Evolutionary conservation across 805 yeast species (phyloP).

Genomic region (Yarrowia porcina): DNA sequence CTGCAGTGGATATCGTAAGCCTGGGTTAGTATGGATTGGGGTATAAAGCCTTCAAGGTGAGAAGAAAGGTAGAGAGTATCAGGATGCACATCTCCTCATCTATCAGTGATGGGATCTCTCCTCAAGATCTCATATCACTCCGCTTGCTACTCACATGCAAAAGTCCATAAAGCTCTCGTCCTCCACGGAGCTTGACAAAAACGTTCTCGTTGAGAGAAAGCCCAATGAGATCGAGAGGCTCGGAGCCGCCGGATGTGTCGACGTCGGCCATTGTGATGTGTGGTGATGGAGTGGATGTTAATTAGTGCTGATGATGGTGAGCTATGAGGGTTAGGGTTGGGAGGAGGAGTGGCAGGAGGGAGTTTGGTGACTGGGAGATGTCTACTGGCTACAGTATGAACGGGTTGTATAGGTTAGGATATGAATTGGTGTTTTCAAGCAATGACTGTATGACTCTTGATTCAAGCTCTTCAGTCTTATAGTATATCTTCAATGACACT

Average conservation of each 20-base stretch:
- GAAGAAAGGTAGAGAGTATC: too few relatives aligned
- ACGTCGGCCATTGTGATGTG: conserved; percentile 25
- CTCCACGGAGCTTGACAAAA: conserved; percentile 86
- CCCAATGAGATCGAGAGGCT: conserved; percentile 88
- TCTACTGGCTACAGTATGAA: too few relatives aligned
- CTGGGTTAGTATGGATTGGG: conserved; percentile 33
- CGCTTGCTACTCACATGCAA: conserved; percentile 58
- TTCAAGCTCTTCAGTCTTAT: too few relatives aligned
- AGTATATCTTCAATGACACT: too few relatives aligned
- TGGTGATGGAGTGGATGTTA: neutral
- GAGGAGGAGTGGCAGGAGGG: neutral
- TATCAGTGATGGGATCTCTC: too few relatives aligned
- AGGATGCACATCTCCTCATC: too few relatives aligned
- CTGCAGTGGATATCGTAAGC: conserved; percentile 97
- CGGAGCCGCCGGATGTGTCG: conserved; percentile 40
- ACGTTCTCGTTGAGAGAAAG: conserved; percentile 83
- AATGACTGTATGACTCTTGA: too few relatives aligned
- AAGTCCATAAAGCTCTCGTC: conserved; percentile 85
- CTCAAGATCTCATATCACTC: neutral
- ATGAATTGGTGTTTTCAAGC: too few relatives aligned
- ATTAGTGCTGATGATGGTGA: neutral
- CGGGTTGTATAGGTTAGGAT: too few relatives aligned
- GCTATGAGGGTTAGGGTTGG: conserved; percentile 1
- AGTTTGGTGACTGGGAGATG: too few relatives aligned
- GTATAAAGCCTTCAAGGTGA: too few relatives aligned